Percentiles rank a stretch among this genome's conserved stretches.
Evolutionary conservation across 352 stramenopile genomes (phyloP).

Genomic region (Phytophthora palmivora): DNA sequence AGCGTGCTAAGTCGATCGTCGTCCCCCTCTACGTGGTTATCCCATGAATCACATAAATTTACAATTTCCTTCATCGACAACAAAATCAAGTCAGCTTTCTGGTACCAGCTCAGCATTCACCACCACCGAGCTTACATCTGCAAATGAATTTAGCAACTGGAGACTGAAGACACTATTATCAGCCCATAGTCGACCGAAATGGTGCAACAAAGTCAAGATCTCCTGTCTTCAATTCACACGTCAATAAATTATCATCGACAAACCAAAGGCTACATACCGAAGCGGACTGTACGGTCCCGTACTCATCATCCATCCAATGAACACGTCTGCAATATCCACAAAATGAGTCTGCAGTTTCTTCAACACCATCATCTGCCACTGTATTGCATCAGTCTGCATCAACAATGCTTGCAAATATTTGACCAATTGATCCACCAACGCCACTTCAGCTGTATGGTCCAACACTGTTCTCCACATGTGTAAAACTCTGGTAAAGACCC

Average conservation of each 20-base stretch:
- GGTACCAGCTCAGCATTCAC: not conserved
- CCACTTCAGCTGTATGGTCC: slow-evolving; percentile 53
- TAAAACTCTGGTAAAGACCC: slow-evolving; percentile 38
- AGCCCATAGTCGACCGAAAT: slow-evolving; percentile 59
- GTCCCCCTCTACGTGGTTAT: slow-evolving; percentile 31
- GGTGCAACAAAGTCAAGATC: slow-evolving; percentile 56
- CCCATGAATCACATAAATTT: slow-evolving; percentile 37
- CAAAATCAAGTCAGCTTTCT: not conserved
- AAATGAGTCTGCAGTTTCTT: slow-evolving; percentile 73
- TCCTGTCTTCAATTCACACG: slow-evolving; percentile 40
- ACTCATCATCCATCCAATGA: slow-evolving; percentile 75
- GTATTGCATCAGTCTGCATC: slow-evolving; percentile 14
- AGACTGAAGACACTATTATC: slow-evolving; percentile 79
- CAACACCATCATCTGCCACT: slow-evolving; percentile 39
- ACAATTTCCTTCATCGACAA: slow-evolving; percentile 52
- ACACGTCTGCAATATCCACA: slow-evolving; percentile 72
- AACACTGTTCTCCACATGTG: slow-evolving; percentile 60
- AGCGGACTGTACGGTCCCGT: slow-evolving; percentile 39
- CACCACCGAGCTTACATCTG: slow-evolving; percentile 42
- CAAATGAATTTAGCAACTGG: slow-evolving; percentile 69
- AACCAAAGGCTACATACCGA: slow-evolving; percentile 33
- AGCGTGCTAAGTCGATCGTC: slow-evolving; percentile 49
- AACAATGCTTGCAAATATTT: slow-evolving; percentile 39
- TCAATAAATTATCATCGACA: not conserved
- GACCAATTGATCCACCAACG: slow-evolving; percentile 51